Percentiles rank a stretch among this genome's conserved stretches.
These are phyloP conservation scores for Pleurostoma richardsiae DNA, from an alignment of 2,329 filamentous ascomycete genomes.

Conservation along the genomic window DNA sequence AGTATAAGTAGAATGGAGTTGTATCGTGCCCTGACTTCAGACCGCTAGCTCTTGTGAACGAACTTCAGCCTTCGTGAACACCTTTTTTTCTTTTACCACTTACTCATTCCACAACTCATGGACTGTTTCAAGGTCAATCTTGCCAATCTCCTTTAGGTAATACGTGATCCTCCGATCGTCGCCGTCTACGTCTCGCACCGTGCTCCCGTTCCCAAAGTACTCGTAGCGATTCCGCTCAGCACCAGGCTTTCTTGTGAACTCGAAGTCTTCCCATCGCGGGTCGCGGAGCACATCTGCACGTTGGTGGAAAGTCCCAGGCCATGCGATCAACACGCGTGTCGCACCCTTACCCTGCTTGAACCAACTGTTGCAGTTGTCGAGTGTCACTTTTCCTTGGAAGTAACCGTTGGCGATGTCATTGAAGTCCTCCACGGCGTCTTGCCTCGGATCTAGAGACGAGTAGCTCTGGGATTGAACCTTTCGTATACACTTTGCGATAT, in stretches of 20 bases:
- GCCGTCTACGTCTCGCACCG: slow-evolving; percentile 1
- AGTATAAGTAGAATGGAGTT: too few relatives aligned
- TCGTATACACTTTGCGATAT: slow-evolving; percentile 11
- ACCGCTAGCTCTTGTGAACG: too few relatives aligned
- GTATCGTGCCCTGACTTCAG: too few relatives aligned
- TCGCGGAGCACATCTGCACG: background rate
- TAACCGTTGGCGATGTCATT: slow-evolving; percentile 4
- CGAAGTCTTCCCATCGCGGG: slow-evolving; percentile 11
- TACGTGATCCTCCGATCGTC: background rate
- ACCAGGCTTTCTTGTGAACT: background rate
- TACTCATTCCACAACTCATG: background rate
- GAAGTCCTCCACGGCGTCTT: slow-evolving; percentile 11
- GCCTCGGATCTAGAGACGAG: slow-evolving; percentile 7
- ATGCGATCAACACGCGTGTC: slow-evolving; percentile 6
- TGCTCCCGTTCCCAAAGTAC: slow-evolving; percentile 8
- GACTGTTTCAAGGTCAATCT: background rate
- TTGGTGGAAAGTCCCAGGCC: slow-evolving; percentile 13
- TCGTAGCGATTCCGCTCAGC: slow-evolving; percentile 4
- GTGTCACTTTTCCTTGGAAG: slow-evolving; percentile 7
- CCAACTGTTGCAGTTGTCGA: slow-evolving; percentile 11
- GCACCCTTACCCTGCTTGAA: slow-evolving; percentile 7
- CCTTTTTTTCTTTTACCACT: too few relatives aligned
- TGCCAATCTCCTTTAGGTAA: background rate
- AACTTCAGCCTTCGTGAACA: too few relatives aligned
- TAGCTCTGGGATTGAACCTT: slow-evolving; percentile 11